Evolutionary conservation across 257 asterid species (phyloP), one percentile per base, ranked within the genome.

Genomic region (Vinca minor): DNA sequence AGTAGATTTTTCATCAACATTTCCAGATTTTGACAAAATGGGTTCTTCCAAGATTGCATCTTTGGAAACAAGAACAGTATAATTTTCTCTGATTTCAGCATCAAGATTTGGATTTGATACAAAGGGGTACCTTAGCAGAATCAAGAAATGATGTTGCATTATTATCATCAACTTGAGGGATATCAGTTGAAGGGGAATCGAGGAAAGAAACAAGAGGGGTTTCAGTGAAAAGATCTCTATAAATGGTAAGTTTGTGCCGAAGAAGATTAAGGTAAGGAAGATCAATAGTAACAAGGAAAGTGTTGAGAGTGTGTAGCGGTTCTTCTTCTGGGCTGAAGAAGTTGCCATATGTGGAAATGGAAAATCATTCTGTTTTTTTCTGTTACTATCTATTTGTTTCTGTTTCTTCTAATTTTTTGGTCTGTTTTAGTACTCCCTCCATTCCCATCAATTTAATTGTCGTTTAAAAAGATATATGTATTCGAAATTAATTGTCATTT

Each of bases 331-430:
- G 67, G 68, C 20, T n/a, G n/a, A n/a, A 55, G 64, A 17, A 41
- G 64, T 69, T 76, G 88, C 95, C 95, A 83, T 86, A 35, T 62
- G 78, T 34, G 61, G n/a, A n/a, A n/a, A n/a, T n/a, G n/a, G 78
- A 67, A 68, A 83, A 63, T 59, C 66, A 59, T 63, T 13, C 8
- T 38, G 8, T 38, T 13, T 42, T 18, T 25, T 17, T 4, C 13
- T 25, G 5, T 8, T 65, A 23, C 48, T 10, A 39, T 44, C 10
- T 44, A n/a, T 44, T 3, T 1, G n/a, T 42, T 13, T 15, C 18
- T 44, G 0, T 15, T 13, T 44, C 38, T n/a, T n/a, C n/a, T n/a
- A 2, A 3, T n/a, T n/a, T 2, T 34, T 34, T 34, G 38, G 3
- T 34, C 7, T 34, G 38, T 34, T 34, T n/a, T n/a, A n/a, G n/a